These are phyloP conservation scores for Colletotrichum sp. DNA, from an alignment of 2,329 filamentous ascomycete genomes.

Conservation along the genomic window DNA sequence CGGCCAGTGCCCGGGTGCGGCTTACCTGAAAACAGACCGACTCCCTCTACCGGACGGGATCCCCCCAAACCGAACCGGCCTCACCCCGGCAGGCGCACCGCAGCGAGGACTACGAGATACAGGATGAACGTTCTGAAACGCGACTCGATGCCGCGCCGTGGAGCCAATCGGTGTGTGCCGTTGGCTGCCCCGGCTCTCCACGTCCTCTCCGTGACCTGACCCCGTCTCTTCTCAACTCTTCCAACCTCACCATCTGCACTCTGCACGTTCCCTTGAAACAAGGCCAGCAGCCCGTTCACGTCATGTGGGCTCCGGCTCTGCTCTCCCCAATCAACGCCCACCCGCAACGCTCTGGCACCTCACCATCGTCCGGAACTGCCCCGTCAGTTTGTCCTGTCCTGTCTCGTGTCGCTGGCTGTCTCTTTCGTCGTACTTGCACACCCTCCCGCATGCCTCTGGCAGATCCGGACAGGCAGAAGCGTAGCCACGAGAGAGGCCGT, in stretches of 20 bases:
- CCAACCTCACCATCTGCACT: neutral
- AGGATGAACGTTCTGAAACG: conserved; percentile 14
- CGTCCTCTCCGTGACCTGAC: neutral
- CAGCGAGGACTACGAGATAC: neutral
- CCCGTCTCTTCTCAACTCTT: neutral
- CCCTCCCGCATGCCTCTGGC: neutral
- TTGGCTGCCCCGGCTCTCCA: neutral
- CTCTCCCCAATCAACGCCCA: neutral
- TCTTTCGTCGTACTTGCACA: neutral
- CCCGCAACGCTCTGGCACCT: neutral
- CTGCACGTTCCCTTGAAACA: conserved; percentile 17
- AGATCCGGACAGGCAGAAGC: neutral
- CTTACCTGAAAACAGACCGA: neutral
- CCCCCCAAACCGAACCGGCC: neutral
- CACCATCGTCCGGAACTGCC: neutral
- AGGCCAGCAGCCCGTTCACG: neutral
- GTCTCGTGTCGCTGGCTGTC: neutral
- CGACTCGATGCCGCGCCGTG: neutral
- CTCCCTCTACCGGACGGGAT: neutral
- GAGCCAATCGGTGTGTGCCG: conserved; percentile 3
- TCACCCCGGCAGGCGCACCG: neutral
- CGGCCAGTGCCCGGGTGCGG: neutral
- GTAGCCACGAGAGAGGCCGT: neutral
- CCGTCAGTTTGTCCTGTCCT: neutral
- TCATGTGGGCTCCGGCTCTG: neutral